These are phyloP conservation scores for Apiospora sp. DNA, from an alignment of 2,329 filamentous ascomycete species.

Conservation along the genomic window DNA sequence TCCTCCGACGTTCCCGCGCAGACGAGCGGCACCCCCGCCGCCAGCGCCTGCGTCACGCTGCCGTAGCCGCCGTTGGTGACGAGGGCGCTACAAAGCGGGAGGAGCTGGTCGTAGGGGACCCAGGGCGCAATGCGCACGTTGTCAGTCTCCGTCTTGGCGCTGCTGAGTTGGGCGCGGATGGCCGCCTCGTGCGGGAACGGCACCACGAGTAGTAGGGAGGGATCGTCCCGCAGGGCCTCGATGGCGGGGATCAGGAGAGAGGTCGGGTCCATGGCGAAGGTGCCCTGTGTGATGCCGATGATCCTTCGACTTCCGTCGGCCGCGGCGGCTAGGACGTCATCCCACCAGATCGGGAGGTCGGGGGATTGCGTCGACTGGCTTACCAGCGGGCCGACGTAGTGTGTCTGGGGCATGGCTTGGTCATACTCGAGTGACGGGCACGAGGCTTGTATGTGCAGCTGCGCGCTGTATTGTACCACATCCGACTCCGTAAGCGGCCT, in stretches of 20 bases:
- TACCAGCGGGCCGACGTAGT: slow-evolving; percentile 20
- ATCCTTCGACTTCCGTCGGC: neutral
- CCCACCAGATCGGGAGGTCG: slow-evolving; percentile 15
- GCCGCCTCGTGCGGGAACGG: slow-evolving; percentile 9
- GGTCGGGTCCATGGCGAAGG: slow-evolving; percentile 24
- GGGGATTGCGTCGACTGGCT: neutral
- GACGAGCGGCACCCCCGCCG: slow-evolving; percentile 20
- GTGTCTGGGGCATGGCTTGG: slow-evolving; percentile 19
- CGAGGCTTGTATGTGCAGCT: slow-evolving; percentile 19
- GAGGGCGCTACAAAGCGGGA: slow-evolving; percentile 16
- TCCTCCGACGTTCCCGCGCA: slow-evolving; percentile 22
- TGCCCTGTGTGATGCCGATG: slow-evolving; percentile 22
- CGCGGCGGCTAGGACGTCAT: slow-evolving; percentile 9
- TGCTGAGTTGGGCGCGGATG: neutral
- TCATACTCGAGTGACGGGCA: slow-evolving; percentile 17
- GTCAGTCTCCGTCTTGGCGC: too few relatives aligned
- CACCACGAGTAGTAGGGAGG: neutral
- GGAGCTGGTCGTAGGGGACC: slow-evolving; percentile 17
- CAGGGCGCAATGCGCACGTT: slow-evolving; percentile 22
- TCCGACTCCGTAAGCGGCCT: slow-evolving; percentile 10
- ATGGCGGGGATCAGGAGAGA: slow-evolving; percentile 16
- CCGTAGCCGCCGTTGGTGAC: slow-evolving; percentile 25
- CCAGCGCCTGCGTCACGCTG: slow-evolving; percentile 23
- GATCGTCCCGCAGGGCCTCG: slow-evolving; percentile 13
- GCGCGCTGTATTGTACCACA: slow-evolving; percentile 13